A percentile compares a stretch with the other conserved stretches of the same genome.
These are phyloP conservation scores for Alnus glutinosa DNA, from an alignment of 306 rosid species.

Conservation along the genomic window DNA sequence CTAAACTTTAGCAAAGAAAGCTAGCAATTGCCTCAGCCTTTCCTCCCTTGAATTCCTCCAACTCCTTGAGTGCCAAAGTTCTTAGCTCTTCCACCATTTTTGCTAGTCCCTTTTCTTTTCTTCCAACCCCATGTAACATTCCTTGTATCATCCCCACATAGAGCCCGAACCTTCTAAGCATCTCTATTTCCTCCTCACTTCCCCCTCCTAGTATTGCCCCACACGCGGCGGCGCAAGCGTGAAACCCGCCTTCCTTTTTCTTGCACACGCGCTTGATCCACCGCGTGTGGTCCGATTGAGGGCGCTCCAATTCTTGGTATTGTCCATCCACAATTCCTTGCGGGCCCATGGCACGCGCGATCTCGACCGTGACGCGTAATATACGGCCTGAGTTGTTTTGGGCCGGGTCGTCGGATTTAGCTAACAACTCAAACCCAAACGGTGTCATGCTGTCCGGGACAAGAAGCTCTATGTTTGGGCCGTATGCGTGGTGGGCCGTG, in stretches of 20 bases:
- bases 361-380: conserved; percentile 51
- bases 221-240: conserved; percentile 70
- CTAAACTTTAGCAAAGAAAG: conserved; percentile 41
- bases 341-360: conserved; percentile 60
- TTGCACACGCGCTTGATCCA: conserved; percentile 9
- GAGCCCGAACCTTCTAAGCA: conserved; percentile 45
- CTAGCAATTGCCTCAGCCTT: conserved; percentile 34
- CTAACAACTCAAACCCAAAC: conserved; percentile 51
- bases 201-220: conserved; percentile 78
- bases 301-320: background rate
- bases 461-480: conserved; percentile 50
- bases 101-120: conserved; percentile 24
- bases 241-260: conserved; percentile 58
- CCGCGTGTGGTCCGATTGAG: conserved; percentile 15
- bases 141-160: conserved; percentile 50
- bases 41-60: conserved; percentile 40
- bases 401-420: conserved; percentile 34
- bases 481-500: background rate
- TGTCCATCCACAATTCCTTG: conserved; percentile 46
- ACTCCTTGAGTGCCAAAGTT: conserved; percentile 43
- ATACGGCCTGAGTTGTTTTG: conserved; percentile 39
- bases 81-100: conserved; percentile 23
- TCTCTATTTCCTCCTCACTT: conserved; percentile 52
- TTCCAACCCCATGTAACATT: conserved; percentile 11
- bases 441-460: conserved; percentile 51